A percentile compares a stretch with the other conserved stretches of the same genome.
Evolutionary conservation across 805 yeast genomes (phyloP).

Genomic region (Vanderwaltozyma verrucispora): DNA sequence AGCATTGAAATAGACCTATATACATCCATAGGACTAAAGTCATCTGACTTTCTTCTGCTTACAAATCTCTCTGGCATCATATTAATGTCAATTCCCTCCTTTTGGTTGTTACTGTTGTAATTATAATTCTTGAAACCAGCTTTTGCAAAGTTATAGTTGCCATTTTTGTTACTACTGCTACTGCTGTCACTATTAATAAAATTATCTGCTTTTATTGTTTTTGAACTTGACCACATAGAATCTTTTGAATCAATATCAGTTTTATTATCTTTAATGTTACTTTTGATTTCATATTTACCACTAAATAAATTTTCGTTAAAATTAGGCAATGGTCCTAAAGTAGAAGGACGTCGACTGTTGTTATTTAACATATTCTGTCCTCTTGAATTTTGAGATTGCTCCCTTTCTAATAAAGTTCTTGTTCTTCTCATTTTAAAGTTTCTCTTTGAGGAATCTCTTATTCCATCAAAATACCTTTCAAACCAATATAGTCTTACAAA

Average conservation of each 20-base stretch:
- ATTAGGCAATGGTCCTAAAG: constrained; percentile 5
- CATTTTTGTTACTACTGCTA: neutral
- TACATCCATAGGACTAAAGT: constrained; percentile 70
- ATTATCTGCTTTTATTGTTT: neutral
- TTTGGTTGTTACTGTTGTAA: no score
- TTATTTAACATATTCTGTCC: no score
- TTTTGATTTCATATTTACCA: constrained; percentile 6
- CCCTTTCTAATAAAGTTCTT: constrained; percentile 20
- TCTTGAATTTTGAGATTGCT: constrained; percentile 5
- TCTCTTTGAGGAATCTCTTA: constrained; percentile 59
- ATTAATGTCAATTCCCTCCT: neutral
- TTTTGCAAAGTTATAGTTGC: neutral
- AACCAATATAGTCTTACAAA: constrained; percentile 79
- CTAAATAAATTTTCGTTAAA: constrained; percentile 25
- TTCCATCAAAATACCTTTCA: constrained; percentile 74
- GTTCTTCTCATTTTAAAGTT: constrained; percentile 74
- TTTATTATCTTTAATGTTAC: constrained; percentile 10
- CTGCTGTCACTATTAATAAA: neutral
- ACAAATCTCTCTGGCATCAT: constrained; percentile 9
- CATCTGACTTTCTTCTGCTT: constrained; percentile 26
- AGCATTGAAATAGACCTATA: constrained; percentile 71
- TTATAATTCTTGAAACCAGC: neutral
- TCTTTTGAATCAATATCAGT: neutral
- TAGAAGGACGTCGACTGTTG: neutral
- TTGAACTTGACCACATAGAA: neutral